phyloP scores from a whole-genome alignment of 116 monocot species.

The Dioscorea cayenensis region DNA sequence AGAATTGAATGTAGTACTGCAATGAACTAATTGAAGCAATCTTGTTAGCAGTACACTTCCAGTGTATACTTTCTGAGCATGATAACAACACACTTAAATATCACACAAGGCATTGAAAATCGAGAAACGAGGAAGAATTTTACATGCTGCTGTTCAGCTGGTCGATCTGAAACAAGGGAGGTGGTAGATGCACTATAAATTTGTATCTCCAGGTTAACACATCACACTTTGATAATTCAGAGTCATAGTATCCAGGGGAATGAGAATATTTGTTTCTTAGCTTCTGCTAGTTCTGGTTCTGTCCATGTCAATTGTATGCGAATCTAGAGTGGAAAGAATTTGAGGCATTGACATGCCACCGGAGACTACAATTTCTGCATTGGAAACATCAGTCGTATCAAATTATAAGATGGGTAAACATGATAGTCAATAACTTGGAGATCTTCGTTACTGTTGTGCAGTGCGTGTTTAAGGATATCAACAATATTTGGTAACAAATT shows the following conservation, averaged over 20 bases:
- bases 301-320: conserved; percentile 28
- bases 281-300: conserved; percentile 30
- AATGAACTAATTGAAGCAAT: background rate
- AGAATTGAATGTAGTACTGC: too few relatives aligned
- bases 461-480: background rate
- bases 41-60: background rate
- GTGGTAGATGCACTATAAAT: background rate
- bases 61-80: background rate
- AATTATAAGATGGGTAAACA: background rate
- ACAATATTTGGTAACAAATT: conserved; percentile 1
- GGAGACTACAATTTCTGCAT: conserved; percentile 87
- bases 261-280: conserved; percentile 2
- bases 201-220: too few relatives aligned
- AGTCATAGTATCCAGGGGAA: background rate
- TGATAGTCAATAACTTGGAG: background rate
- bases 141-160: background rate
- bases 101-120: background rate
- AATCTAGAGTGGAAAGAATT: conserved; percentile 58
- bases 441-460: background rate
- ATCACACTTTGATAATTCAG: background rate
- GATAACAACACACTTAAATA: background rate
- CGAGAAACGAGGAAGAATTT: background rate
- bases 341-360: conserved; percentile 98
- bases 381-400: background rate
- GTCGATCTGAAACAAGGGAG: background rate